Evolutionary conservation across 768 basidiomycete species (phyloP), one percentile per base, ranked within the genome.

Genomic region (Pleurotus sapidus): DNA sequence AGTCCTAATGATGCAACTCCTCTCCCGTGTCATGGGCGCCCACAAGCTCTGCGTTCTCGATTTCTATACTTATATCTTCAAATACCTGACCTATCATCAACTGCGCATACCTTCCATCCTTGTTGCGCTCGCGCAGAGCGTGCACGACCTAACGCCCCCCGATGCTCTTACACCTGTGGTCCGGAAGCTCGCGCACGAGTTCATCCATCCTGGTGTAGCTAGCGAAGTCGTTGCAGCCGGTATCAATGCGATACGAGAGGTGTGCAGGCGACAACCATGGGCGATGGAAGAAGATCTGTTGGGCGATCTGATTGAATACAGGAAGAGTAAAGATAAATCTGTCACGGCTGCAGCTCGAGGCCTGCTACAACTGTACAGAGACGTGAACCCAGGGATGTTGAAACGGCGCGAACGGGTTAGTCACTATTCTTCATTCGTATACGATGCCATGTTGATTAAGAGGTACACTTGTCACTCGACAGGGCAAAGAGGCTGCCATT

Each of bases 201-300:
- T 98, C 63, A 91, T 99, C 2, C 95, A 98, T 70, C 95, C 96
- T 0, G 97, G 97, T 48, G 97, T 98, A 2, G 93, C 93, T 1
- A 84, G 89, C 63, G 95, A 98, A 70, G 94, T 98, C 65, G 90
- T 98, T 60, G 87, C 95, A 1, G 97, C 96, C 0, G 97, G 97
- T n/a, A 75, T 99, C 61, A 99, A 99, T 70, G 84, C 93, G 14
- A 93, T 99, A 42, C 81, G 95, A 27, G 96, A 98, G 70, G 84
- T 99, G n/a, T 97, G 94, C 69, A 72, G 91, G 30, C 73, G 96
- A 39, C 97, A 99, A 68, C 93, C 96, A 3, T 95, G 94, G 93
- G 86, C 91, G 55, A 98, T 99, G 89, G 93, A 96, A 62, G 93
- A 93, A 62, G 96, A 98, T 65, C 71, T 98, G 23, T 76, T 99